Base-by-base conservation (phyloP, 202 grass and related monocot genomes). In the Hordeum pubiflorum region DNA sequence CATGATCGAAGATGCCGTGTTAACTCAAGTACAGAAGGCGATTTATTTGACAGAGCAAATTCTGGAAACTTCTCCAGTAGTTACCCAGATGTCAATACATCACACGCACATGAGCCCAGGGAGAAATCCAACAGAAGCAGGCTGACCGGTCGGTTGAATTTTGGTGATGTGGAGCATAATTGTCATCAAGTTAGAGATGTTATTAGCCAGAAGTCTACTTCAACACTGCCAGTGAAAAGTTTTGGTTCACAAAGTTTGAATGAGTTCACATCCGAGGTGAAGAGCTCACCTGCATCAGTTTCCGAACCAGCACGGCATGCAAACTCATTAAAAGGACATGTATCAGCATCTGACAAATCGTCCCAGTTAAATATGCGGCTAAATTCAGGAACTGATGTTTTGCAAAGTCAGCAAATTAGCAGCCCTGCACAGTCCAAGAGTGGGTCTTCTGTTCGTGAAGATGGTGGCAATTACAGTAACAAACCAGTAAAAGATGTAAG, bases 401-500 rank as follows among this genome's bases (percentile, higher is more conserved):
- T 69, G 21, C 52, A 72, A 57, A 58, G 63, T 82, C 52, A 79
- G 38, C 71, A 82, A 78, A 29, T 56, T 81, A 40, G 64, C 77
- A 90, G 71, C 78, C 85, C 70, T 60, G 48, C 76, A 33, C 48
- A 78, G 37, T 43, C 63, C 61, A 90, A 93, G 74, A 52, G 61
- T 77, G 59, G 83, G 46, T 88, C 70, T 62, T 74, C 83, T 79
- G 74, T 75, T 31, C 21, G 44, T 46, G 67, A 80, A 75, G 76
- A 87, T 73, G 56, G 63, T 85, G 63, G 44, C 55, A 85, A 82
- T 76, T 84, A 50, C 63, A 85, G 69, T 48, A 83, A 85, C 63
- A 83, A 74, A 17, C 85, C 82, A 69, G 61, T 88, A 59, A 84
- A 86, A 88, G 80, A 88, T 52, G 88, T 93, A 78, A 86, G 70